These are phyloP conservation scores for Xanthoconium stramineum DNA, from an alignment of 768 basidiomycete genomes.

Conservation along the genomic window DNA sequence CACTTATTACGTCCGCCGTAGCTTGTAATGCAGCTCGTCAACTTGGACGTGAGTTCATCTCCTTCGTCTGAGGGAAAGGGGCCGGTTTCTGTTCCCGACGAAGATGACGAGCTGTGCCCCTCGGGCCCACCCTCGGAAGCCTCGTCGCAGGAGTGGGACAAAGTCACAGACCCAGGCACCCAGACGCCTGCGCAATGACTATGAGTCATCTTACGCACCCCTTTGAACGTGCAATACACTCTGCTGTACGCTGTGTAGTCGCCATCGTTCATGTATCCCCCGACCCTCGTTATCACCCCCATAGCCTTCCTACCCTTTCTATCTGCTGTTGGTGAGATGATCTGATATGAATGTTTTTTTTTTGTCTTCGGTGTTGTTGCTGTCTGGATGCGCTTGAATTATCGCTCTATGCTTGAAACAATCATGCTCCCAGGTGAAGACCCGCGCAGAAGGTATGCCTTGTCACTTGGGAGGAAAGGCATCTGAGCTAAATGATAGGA, in stretches of 20 bases:
- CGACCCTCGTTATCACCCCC: slow-evolving; percentile 13
- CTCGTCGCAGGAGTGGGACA: slow-evolving; percentile 91
- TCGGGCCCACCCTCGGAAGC: slow-evolving; percentile 79
- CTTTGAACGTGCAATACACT: slow-evolving; percentile 27
- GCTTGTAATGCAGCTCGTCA: slow-evolving; percentile 81
- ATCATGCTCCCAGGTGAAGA: slow-evolving; percentile 50
- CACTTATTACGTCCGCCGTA: slow-evolving; percentile 24
- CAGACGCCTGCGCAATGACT: slow-evolving; percentile 46
- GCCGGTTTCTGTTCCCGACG: slow-evolving; percentile 37
- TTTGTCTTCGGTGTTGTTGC: slow-evolving; percentile 23
- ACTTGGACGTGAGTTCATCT: slow-evolving; percentile 81
- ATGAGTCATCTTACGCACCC: slow-evolving; percentile 26
- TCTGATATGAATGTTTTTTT: slow-evolving; percentile 62
- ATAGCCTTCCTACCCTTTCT: slow-evolving; percentile 18
- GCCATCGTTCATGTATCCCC: slow-evolving; percentile 26
- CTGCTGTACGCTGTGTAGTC: slow-evolving; percentile 32
- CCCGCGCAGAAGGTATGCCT: slow-evolving; percentile 72
- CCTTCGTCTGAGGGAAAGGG: slow-evolving; percentile 35
- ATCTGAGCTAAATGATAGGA: slow-evolving; percentile 16
- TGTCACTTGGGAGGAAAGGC: slow-evolving; percentile 5
- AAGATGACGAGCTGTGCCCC: slow-evolving; percentile 55
- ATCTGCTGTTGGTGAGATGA: slow-evolving; percentile 29
- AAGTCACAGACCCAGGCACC: slow-evolving; percentile 70
- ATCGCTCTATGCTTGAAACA: slow-evolving; percentile 6
- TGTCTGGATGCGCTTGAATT: slow-evolving; percentile 18